Evolutionary conservation across 805 yeast species (phyloP), one percentile per base, ranked within the genome.

Genomic region (Metschnikowia aberdeeniae): DNA sequence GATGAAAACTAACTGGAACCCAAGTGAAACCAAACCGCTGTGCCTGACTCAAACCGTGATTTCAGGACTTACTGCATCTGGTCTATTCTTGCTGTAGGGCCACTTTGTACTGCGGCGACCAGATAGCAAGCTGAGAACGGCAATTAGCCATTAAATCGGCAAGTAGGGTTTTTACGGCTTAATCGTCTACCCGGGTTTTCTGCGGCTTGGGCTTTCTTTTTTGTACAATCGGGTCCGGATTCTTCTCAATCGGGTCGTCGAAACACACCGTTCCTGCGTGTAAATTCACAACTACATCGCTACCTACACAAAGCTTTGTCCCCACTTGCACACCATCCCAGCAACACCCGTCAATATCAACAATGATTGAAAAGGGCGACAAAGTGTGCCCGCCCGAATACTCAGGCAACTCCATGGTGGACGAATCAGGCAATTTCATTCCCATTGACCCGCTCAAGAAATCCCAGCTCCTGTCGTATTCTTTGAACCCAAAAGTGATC

Each of bases 401-500:
- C 35, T 20, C 34, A 9, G 48, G 45, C 12, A 46, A 43, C 24
- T 41, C 49, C 22, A 31, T 41, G 27, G 43, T 44, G 8, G 49
- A 50, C 28, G 36, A 42, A 7, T 33, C 39, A 13, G 56, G 53
- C 28, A 31, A 44, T 11, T 34, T 51, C 31, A 47, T 36, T 29
- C 50, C 51, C 29, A 36, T 33, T 8, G 52, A 64, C 41, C 66
- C 69, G 8, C 63, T 66, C 49, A 61, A 55, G 17, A 48, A 60
- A 26, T 37, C 66, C 17, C 54, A 57, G 33, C 55, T 65, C 10
- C 60, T 55, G 31, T 46, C 66, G n/a, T 72, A 72, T 54, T 58
- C 60, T 40, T 70, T 66, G 42, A 56, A 53, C 36, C 63, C 75
- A 12, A 66, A 64, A 34, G 62, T 64, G 26, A 64, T 71, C 19